Evolutionary conservation across 2,329 filamentous ascomycete genomes (phyloP).

Genomic region (Sporothrix luriei): DNA sequence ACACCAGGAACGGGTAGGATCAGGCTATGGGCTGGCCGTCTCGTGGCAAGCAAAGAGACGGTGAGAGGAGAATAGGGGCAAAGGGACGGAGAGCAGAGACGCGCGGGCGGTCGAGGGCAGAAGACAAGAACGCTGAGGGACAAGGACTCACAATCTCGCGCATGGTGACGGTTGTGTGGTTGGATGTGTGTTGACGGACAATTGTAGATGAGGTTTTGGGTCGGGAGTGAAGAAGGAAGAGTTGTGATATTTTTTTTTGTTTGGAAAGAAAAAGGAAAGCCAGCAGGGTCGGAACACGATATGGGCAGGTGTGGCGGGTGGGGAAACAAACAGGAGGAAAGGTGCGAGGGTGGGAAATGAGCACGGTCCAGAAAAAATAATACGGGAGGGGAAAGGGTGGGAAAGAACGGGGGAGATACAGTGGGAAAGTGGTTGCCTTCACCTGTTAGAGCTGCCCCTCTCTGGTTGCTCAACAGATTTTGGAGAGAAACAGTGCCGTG

Average conservation of each 20-base stretch:
- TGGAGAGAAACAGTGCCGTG: neutral
- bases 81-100: neutral
- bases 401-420: neutral
- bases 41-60: slow-evolving; percentile 25
- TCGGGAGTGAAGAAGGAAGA: slow-evolving; percentile 21
- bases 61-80: slow-evolving; percentile 26
- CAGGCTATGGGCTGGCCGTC: neutral
- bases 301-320: slow-evolving; percentile 28
- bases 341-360: slow-evolving; percentile 32
- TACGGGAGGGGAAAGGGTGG: slow-evolving; percentile 18
- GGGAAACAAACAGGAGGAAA: slow-evolving; percentile 31
- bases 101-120: neutral
- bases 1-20: neutral
- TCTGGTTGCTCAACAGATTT: slow-evolving; percentile 14
- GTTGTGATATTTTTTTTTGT: slow-evolving; percentile 17
- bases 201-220: slow-evolving; percentile 1
- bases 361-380: slow-evolving; percentile 28
- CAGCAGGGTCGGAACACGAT: slow-evolving; percentile 22
- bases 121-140: neutral
- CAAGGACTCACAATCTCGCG: slow-evolving; percentile 69
- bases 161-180: slow-evolving; percentile 56
- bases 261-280: slow-evolving; percentile 23
- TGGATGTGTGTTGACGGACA: slow-evolving; percentile 26
- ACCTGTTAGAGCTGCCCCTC: slow-evolving; percentile 8
- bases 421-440: slow-evolving; percentile 13